phyloP scores from a whole-genome alignment of 495 filamentous ascomycete species.

The Tuber indicum region DNA sequence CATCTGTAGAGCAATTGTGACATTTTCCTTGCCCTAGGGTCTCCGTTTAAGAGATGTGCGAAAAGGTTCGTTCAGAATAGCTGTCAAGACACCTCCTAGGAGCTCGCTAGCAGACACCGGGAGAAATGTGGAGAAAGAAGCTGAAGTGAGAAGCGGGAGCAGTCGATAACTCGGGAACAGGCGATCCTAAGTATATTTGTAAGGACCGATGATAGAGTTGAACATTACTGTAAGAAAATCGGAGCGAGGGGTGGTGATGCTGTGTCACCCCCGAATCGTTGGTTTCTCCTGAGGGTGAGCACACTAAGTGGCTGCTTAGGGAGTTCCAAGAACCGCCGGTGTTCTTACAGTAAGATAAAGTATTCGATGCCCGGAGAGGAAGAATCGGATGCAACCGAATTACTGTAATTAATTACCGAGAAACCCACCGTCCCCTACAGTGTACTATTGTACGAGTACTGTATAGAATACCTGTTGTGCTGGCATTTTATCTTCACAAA shows the following conservation, averaged over 20 bases:
- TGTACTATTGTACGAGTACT: no score
- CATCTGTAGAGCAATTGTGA: slow-evolving; percentile 63
- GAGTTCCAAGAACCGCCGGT: background rate
- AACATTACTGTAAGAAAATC: slow-evolving; percentile 10
- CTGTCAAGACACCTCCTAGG: background rate
- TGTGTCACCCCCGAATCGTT: slow-evolving; percentile 24
- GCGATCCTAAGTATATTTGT: slow-evolving; percentile 30
- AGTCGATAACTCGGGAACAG: slow-evolving; percentile 21
- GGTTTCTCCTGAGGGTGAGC: slow-evolving; percentile 19
- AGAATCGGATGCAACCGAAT: background rate
- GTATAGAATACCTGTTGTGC: background rate
- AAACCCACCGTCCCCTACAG: background rate
- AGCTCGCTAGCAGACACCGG: background rate
- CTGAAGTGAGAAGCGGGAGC: slow-evolving; percentile 9
- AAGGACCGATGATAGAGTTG: slow-evolving; percentile 22
- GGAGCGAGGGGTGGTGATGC: slow-evolving; percentile 25
- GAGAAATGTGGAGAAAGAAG: slow-evolving; percentile 9
- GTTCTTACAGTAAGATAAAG: background rate
- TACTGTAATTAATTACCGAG: background rate
- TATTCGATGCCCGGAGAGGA: background rate
- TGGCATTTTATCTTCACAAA: background rate
- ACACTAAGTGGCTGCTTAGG: slow-evolving; percentile 17
- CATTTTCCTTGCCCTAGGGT: slow-evolving; percentile 24
- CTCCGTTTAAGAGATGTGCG: slow-evolving; percentile 45
- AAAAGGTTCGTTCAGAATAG: slow-evolving; percentile 16